A percentile compares a stretch with the other conserved stretches of the same genome.
These are phyloP conservation scores for Penicillium hordei DNA, from an alignment of 2,329 filamentous ascomycete species.

Conservation along the genomic window DNA sequence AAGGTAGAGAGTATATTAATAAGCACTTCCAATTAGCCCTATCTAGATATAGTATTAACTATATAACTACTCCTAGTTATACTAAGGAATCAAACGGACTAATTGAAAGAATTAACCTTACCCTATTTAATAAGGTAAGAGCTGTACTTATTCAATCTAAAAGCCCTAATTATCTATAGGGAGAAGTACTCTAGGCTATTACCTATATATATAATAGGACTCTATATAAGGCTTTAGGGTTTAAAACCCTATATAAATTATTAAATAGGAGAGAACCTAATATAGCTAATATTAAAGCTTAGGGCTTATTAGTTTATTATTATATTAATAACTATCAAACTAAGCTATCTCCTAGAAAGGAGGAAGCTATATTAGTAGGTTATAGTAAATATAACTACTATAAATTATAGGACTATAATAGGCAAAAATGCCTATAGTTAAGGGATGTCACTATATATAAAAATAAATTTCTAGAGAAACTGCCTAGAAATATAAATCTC, in stretches of 20 bases:
- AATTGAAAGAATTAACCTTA: not conserved
- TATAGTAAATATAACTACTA: not conserved
- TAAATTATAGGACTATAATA: not conserved
- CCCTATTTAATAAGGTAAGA: not conserved
- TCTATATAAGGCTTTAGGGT: not conserved
- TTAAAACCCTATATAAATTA: not conserved
- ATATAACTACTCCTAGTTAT: not conserved
- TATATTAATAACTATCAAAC: not conserved
- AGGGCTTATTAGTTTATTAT: not conserved
- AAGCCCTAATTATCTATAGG: not conserved
- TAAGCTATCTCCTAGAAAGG: not conserved
- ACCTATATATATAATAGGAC: not conserved
- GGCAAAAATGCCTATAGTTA: not conserved
- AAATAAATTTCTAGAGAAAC: too few relatives aligned
- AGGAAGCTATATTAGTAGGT: not conserved
- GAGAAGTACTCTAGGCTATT: not conserved
- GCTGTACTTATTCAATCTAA: not conserved
- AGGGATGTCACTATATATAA: not conserved
- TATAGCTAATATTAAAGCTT: not conserved
- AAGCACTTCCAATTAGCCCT: not conserved
- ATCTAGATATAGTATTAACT: not conserved
- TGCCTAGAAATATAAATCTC: too few relatives aligned
- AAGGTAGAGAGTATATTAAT: not conserved
- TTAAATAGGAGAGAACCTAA: too few relatives aligned
- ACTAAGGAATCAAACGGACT: not conserved